These are phyloP conservation scores for Neurospora sp. DNA, from an alignment of 495 filamentous ascomycete genomes.

Conservation along the genomic window DNA sequence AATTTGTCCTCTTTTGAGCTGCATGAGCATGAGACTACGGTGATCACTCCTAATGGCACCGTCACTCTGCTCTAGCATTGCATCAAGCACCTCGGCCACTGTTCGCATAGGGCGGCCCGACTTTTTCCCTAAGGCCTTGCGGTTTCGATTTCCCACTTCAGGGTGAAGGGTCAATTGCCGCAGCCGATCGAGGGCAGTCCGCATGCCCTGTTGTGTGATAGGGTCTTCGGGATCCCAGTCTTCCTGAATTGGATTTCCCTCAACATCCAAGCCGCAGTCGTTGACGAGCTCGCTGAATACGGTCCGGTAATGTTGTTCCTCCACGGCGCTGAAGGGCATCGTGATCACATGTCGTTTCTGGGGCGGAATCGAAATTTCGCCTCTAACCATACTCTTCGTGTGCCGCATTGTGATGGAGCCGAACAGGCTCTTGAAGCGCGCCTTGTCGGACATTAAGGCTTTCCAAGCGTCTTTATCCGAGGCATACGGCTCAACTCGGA, in stretches of 20 bases:
- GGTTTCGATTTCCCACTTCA: constrained; percentile 57
- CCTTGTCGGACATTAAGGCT: constrained; percentile 48
- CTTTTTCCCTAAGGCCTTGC: constrained; percentile 52
- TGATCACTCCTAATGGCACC: constrained; percentile 53
- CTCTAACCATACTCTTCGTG: constrained; percentile 67
- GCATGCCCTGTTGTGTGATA: constrained; percentile 51
- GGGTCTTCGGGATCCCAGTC: constrained; percentile 55
- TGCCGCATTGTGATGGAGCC: constrained; percentile 65
- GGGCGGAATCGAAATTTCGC: constrained; percentile 59
- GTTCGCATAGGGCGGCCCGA: constrained; percentile 57
- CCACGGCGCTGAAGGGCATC: constrained; percentile 75
- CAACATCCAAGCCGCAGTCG: constrained; percentile 50
- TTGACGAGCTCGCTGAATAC: constrained; percentile 64
- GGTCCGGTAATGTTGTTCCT: constrained; percentile 75
- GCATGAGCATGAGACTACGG: constrained; percentile 48
- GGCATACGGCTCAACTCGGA: constrained; percentile 68
- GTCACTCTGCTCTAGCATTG: constrained; percentile 81
- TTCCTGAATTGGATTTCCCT: constrained; percentile 49
- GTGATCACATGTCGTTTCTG: constrained; percentile 83
- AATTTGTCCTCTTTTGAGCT: constrained; percentile 61
- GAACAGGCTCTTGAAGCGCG: constrained; percentile 57
- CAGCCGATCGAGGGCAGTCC: constrained; percentile 40
- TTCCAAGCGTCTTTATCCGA: constrained; percentile 54
- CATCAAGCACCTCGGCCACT: constrained; percentile 70
- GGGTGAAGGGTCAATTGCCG: constrained; percentile 85